These are phyloP conservation scores for Cutaneotrichosporon arboriforme DNA, from an alignment of 1,284 basidiomycete genomes.

Conservation along the genomic window DNA sequence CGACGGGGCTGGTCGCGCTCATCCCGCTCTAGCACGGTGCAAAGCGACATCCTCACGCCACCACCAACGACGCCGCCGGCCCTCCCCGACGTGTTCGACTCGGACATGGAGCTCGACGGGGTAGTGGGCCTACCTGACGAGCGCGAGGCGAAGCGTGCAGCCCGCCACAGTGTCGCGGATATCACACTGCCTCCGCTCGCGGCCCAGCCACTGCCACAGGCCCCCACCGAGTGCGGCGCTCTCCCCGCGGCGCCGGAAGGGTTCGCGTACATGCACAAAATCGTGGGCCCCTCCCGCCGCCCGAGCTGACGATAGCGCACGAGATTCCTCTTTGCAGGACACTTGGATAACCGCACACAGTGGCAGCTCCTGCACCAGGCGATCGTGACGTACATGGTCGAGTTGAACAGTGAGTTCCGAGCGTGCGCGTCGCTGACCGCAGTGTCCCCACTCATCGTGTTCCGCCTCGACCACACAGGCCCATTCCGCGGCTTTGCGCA, in stretches of 20 bases:
- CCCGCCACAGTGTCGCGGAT: too few species aligned
- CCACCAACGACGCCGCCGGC: too few species aligned
- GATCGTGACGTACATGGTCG: constrained; percentile 4
- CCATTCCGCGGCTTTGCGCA: background rate
- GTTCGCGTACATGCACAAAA: background rate
- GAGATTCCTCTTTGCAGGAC: background rate
- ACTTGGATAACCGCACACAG: background rate
- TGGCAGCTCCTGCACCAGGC: constrained; percentile 1
- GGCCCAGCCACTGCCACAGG: background rate
- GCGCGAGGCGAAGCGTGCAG: too few species aligned
- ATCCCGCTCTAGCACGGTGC: too few species aligned
- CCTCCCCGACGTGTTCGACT: too few species aligned
- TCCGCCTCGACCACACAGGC: background rate
- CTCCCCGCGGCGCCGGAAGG: background rate
- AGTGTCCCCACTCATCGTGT: background rate
- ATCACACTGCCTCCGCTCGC: background rate
- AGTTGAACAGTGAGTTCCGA: background rate
- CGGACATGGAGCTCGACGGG: too few species aligned
- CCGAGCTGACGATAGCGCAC: background rate
- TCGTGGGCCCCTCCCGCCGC: background rate
- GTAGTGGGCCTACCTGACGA: too few species aligned
- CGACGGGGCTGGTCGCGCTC: too few species aligned
- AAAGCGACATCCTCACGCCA: too few species aligned
- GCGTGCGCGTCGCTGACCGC: background rate
- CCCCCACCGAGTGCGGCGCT: too few species aligned